Conservation (phyloP, 352 stramenopile species). For the Thraustochytrium striatum region DNA sequence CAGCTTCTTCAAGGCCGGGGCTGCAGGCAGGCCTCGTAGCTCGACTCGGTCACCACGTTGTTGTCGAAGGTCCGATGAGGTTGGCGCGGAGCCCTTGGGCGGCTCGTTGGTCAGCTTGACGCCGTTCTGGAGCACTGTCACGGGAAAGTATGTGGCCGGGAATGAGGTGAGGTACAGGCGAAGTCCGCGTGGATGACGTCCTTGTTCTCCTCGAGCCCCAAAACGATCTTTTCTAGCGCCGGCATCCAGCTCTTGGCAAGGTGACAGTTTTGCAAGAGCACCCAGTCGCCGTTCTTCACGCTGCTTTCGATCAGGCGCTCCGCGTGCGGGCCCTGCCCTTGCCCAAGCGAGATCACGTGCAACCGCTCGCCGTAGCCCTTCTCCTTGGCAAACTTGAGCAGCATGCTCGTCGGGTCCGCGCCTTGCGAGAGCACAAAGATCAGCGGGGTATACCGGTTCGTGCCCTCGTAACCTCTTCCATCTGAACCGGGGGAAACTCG, state of each 20-base stretch:
- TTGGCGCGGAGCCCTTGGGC: conserved; percentile 76
- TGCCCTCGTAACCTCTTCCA: conserved; percentile 89
- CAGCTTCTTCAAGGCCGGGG: conserved; percentile 70
- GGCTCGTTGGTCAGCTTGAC: conserved; percentile 88
- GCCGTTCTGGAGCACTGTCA: conserved; percentile 82
- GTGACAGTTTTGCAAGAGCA: conserved; percentile 88
- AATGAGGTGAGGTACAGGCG: conserved; percentile 86
- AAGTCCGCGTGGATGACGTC: conserved; percentile 63
- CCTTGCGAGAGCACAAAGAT: conserved; percentile 86
- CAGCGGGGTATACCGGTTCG: conserved; percentile 80
- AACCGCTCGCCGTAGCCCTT: conserved; percentile 67
- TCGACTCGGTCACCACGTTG: no score
- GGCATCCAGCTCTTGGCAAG: conserved; percentile 89
- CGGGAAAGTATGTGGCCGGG: conserved; percentile 81
- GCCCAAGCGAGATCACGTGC: conserved; percentile 82
- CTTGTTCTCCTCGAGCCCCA: conserved; percentile 55
- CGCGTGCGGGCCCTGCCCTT: conserved; percentile 81
- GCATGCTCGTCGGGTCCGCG: conserved; percentile 82
- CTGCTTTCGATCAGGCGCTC: conserved; percentile 80
- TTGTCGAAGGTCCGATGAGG: no score
- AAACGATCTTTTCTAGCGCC: conserved; percentile 80
- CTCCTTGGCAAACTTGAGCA: conserved; percentile 83
- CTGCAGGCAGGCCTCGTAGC: conserved; percentile 57
- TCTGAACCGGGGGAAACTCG: conserved; percentile 74
- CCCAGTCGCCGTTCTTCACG: conserved; percentile 78